These are phyloP conservation scores for Pseudonectria buxi DNA, from an alignment of 2,329 filamentous ascomycete genomes.

Conservation along the genomic window DNA sequence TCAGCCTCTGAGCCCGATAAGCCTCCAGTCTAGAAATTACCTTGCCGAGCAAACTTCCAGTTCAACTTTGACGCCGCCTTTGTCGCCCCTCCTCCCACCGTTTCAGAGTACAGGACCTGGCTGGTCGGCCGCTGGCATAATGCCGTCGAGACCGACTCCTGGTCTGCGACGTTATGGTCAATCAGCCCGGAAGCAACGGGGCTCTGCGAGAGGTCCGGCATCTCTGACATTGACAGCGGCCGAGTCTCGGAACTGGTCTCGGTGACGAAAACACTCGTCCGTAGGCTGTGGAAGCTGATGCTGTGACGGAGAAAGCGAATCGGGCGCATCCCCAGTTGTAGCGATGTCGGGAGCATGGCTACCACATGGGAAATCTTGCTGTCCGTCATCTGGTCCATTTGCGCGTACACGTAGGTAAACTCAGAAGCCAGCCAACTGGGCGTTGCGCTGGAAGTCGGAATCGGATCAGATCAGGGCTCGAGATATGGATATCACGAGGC, in stretches of 20 bases:
- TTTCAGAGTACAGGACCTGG: constrained; percentile 20
- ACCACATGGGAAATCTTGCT: constrained; percentile 42
- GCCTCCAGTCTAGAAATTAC: constrained; percentile 11
- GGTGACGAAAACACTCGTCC: constrained; percentile 8
- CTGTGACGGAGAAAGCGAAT: constrained; percentile 42
- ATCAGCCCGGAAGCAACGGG: constrained; percentile 9
- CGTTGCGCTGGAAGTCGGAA: too few relatives aligned
- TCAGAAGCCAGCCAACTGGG: too few relatives aligned
- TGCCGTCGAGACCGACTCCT: constrained; percentile 5
- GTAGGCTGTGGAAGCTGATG: constrained; percentile 26
- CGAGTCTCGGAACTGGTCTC: constrained; percentile 9
- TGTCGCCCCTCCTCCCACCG: constrained; percentile 9
- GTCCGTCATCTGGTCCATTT: constrained; percentile 26
- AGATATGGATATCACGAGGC: too few relatives aligned
- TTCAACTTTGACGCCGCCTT: constrained; percentile 26
- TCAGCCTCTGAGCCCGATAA: not conserved
- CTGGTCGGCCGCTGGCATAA: constrained; percentile 14
- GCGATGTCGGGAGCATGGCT: constrained; percentile 44
- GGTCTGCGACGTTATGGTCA: constrained; percentile 3
- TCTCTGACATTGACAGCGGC: constrained; percentile 15
- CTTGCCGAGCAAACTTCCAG: constrained; percentile 29
- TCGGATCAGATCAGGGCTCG: not conserved
- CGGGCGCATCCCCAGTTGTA: constrained; percentile 44
- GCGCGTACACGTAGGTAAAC: constrained; percentile 21
- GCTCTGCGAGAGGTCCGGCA: constrained; percentile 7